Base-by-base conservation (phyloP, 192 early-diverging fungal species). In the Linnemannia schmuckeri region DNA sequence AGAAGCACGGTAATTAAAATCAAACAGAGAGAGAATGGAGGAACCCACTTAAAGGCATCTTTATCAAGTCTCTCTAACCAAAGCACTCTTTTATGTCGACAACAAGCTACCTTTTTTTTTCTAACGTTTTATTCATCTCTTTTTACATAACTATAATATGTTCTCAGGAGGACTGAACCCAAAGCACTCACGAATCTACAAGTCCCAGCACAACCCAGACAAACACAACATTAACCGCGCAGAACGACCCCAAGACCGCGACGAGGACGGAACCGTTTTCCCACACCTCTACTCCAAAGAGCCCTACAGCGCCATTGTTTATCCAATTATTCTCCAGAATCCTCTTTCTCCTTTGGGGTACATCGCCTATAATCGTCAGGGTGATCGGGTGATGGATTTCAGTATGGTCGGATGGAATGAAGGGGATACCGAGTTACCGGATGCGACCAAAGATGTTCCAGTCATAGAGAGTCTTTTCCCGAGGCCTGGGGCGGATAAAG, bases 301-400 rank as follows among this genome's bases (percentile, higher is more conserved):
- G 15, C 76, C 66, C 3, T 87, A 87, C 40, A 87, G 85, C 40
- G 68, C 74, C 10, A 72, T 87, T 38, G 85, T 87, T 12, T 71
- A 69, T 33, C 85, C 85, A 20, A 37, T 57, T 0, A 52, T 8
- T 0, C 22, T 42, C 3, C 22, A 15, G 4, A 47, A 87, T 6
- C 61, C 76, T 24, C 46, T 70, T 7, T 74, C 79, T 6, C n/a
- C 79, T 8, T 44, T 87, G 13, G 85, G 76, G 0, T 87, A 87
- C 8, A 30, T 81, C 20, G 79, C 88, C 22, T 91, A 91, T 70
- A 90, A 91, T 52, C 57, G 75, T 20, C 70, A 87, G 6, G 85
- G 88, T 1, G 90, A 91, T 40, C 88, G 85, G 44, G 78, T 91
- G 3, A 83, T 90, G 57, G 89, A 91, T 47, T 91, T 91, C 74